Evolutionary conservation across 164 flowering plant genomes (phyloP).

Genomic region (Vitis vinifera): ASM3070453v1 NC_081806.1:1424501-1425000

Average conservation of each 20-base stretch:
- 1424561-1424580: constrained; percentile 10
- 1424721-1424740: constrained; percentile 80
- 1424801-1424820: constrained; percentile 69
- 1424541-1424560: constrained; percentile 17
- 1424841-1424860: constrained; percentile 69
- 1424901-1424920: constrained; percentile 88
- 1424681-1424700: constrained; percentile 55
- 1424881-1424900: constrained; percentile 72
- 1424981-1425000: constrained; percentile 61
- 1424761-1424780: constrained; percentile 73
- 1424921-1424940: constrained; percentile 82
- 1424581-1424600: constrained; percentile 22
- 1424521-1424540: constrained; percentile 40
- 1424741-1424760: constrained; percentile 80
- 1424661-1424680: constrained; percentile 23
- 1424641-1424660: constrained; percentile 42
- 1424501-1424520: constrained; percentile 32
- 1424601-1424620: constrained; percentile 36
- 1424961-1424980: constrained; percentile 66
- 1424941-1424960: constrained; percentile 71
- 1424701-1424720: constrained; percentile 73
- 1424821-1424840: constrained; percentile 83
- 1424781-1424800: constrained; percentile 81
- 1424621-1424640: constrained; percentile 61
- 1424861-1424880: constrained; percentile 76